Evolutionary conservation across 2,329 filamentous ascomycete species (phyloP), one percentile per base, ranked within the genome.

Genomic region (Phoma sp.): DNA sequence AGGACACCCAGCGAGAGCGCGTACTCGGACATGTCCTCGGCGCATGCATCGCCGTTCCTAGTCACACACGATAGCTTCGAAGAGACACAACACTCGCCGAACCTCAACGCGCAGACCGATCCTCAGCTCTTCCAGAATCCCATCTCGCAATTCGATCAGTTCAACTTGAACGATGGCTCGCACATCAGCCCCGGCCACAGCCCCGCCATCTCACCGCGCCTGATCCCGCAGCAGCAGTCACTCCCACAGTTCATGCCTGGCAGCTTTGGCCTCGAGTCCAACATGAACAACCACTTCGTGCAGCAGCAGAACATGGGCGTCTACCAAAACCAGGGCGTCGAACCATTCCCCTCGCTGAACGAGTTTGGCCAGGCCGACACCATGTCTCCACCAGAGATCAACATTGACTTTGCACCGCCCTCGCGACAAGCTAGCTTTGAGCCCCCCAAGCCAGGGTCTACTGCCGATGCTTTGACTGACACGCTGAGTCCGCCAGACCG

Each of bases 351-450:
- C 3, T 75, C 80, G 47, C 74, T 81, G 58, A 78, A 81, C 61
- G 89, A 93, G 53, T 84, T 90, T 71, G 85, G 86, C 6, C 87
- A 84, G 70, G 86, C 84, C 40, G 85, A 88, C 44, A 84, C 90
- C 63, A 95, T 96, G 88, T 89, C 89, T 3, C 91, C 93, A n/a
- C 93, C 93, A 0, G 91, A 93, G 46, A 97, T 97, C 76, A 96
- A 95, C 71, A 95, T 97, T 65, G 91, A 96, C 72, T 92, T 91
- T 74, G 93, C 92, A 15, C 93, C 93, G 22, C 88, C 88, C 8
- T 85, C 89, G 47, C 80, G 84, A 54, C 85, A 85, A 67, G 84
- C 81, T 48, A 86, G 82, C 64, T 89, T 90, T 70, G 89, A 88
- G 60, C 84, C 85, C 25, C 80, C 83, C 19, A 91, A 90, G 69